phyloP scores from a whole-genome alignment of 805 yeast genomes.

The Candida stauntonica region DNA sequence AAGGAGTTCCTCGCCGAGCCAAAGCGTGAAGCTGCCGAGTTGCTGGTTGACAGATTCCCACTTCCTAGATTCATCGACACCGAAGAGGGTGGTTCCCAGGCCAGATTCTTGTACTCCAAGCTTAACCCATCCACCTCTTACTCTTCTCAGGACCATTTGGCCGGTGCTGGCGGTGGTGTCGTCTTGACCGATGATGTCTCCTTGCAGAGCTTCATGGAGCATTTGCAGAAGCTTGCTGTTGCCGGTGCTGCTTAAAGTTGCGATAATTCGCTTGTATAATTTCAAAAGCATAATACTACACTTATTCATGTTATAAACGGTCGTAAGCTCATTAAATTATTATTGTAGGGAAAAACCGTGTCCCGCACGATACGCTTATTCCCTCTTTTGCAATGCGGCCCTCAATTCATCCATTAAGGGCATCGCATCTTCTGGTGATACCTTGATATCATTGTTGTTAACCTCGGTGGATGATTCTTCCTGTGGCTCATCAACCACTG shows the following conservation, averaged over 20 bases:
- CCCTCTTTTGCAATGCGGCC: constrained; percentile 10
- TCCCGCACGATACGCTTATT: constrained; percentile 9
- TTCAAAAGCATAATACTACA: neutral
- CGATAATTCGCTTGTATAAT: neutral
- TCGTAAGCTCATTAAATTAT: neutral
- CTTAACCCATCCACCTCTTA: constrained; percentile 63
- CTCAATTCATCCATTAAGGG: constrained; percentile 20
- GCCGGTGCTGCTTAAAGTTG: constrained; percentile 5
- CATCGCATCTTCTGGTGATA: constrained; percentile 8
- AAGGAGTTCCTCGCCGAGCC: constrained; percentile 58
- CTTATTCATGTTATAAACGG: neutral
- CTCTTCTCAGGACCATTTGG: constrained; percentile 31
- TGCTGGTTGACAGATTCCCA: constrained; percentile 63
- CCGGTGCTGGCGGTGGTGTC: constrained; percentile 36
- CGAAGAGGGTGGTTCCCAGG: constrained; percentile 74
- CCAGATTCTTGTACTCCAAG: constrained; percentile 65
- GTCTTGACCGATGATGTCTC: constrained; percentile 49
- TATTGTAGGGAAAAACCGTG: neutral
- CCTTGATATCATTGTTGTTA: constrained; percentile 12
- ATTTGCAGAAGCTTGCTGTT: constrained; percentile 28
- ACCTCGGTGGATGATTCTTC: constrained; percentile 1
- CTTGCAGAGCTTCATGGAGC: constrained; percentile 32
- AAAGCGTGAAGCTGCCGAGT: constrained; percentile 59
- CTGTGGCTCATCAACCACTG: constrained; percentile 1
- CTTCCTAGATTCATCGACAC: constrained; percentile 69